Base-by-base conservation (phyloP, 345 rosid species). In the Gossypium thurberi region DNA sequence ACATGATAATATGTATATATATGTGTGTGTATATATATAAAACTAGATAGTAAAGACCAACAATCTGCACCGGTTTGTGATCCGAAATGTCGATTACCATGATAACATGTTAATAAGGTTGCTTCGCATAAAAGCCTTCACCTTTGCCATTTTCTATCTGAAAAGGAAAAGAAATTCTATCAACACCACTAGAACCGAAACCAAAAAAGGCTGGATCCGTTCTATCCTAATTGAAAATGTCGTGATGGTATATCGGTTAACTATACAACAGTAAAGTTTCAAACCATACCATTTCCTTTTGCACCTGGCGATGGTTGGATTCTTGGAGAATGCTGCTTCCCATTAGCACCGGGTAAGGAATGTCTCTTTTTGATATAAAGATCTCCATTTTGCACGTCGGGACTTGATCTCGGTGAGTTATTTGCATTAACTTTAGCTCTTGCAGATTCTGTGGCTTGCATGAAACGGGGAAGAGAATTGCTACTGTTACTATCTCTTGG, bases 361-460 rank as follows among this genome's bases (percentile, higher is more conserved):
- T 87, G 97, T 65, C 98, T 88, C 85, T 95, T 95, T 87, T 95
- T 92, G 65, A 74, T 21, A 60, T 81, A 81, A 69, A 70, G 74
- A 2, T 95, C 99, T 85, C 86, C 84, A 60, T 91, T 96, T 7
- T 85, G 92, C 76, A 88, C 78, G 68, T 92, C 98, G 33, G 99
- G 99, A 79, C 98, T 92, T 69, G 98, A 92, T 78, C 96, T 87
- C 15, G 98, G 99, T 2, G 96, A 91, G 84, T 78, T 95, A 75
- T 82, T 91, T 13, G 91, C 87, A 60, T 84, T 80, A 72, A 92
- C 58, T 88, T 95, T 95, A 28, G 97, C 97, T 85, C 81, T 89
- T 14, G 97, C 99, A 26, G 99, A 95, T 83, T 92, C 84, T 12
- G 99, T 92, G 63, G 86, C 96, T 83, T 87, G 98, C 99, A 95